Base-by-base conservation (phyloP, 192 early-diverging fungal genomes). In the Chytriomyces hyalinus region DNA sequence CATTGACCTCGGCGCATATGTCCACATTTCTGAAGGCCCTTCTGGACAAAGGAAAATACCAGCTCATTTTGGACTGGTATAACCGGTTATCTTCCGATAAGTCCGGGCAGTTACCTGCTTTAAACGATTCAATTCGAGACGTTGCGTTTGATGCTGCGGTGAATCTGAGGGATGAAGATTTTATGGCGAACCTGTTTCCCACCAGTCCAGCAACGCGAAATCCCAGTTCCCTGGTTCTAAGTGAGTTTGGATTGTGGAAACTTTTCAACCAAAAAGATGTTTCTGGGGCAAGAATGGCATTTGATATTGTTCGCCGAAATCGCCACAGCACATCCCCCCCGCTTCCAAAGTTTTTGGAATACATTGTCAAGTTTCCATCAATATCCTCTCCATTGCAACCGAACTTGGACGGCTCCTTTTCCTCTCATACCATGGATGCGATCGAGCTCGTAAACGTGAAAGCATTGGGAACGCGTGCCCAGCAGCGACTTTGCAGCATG, bases 61-160 rank as follows among this genome's bases (percentile, higher is more conserved):
- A 17, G 10, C 60, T 44, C 44, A 57, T 73, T 10, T 17, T 73
- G 60, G 71, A 73, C 8, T 73, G 71, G 71, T 73, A 63, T 45
- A 63, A n/a, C 9, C 71, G 71, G 9, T 48, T 73, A 5, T n/a
- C 17, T 7, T 28, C 71, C 6, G 71, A 73, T 45, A 45, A 15
- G 45, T 43, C 59, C 3, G 57, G 60, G 7, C 71, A 48, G 45
- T 73, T 73, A 17, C 71, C 71, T 8, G 2, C 7, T 7, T 6
- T 45, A n/a, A 45, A 36, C 43, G 53, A n/a, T 17, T 8, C 10
- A 8, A 49, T 73, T 61, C 71, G 13, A 17, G 71, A 63, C 24
- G 48, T 73, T 15, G 71, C 26, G 17, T 73, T 73, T 62, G 60
- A 73, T 10, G 8, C 71, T n/a, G 71, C 71, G 10, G 45, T 73